Conservation (phyloP, 441 rosid species). For the Kokia cookei region DNA sequence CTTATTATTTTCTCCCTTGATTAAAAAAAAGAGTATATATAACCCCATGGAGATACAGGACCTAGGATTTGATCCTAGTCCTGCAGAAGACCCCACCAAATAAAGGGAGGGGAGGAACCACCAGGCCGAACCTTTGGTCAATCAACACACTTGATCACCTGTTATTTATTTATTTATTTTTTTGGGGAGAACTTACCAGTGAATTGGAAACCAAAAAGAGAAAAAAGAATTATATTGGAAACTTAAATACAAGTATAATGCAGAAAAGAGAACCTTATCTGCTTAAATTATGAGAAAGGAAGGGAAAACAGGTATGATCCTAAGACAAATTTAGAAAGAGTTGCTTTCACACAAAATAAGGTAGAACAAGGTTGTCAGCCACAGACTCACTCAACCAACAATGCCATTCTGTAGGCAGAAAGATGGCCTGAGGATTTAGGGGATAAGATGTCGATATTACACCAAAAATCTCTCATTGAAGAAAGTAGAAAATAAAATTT, state of each 20-base stretch:
- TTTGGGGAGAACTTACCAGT: not conserved
- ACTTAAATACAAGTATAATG: not conserved
- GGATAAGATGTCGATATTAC: not conserved
- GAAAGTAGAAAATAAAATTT: not conserved
- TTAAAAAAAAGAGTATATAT: not conserved
- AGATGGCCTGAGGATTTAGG: not conserved
- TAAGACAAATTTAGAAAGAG: not conserved
- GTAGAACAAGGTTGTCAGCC: not conserved
- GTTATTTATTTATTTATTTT: not conserved
- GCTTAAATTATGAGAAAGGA: not conserved
- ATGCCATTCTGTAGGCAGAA: not conserved
- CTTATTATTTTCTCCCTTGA: not conserved
- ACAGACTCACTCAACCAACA: not conserved
- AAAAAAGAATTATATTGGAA: slow-evolving; percentile 2
- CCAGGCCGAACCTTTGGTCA: not conserved
- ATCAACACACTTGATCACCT: not conserved
- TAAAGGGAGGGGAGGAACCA: not conserved
- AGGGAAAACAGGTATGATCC: not conserved
- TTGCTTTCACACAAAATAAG: not conserved
- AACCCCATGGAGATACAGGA: not conserved
- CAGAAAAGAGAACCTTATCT: not conserved
- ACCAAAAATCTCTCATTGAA: not conserved
- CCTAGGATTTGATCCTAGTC: not conserved
- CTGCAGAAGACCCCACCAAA: not conserved
- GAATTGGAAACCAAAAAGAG: not conserved